Evolutionary conservation across 768 basidiomycete species (phyloP), one percentile per base, ranked within the genome.

Genomic region (Pulveroboletus frians): DNA sequence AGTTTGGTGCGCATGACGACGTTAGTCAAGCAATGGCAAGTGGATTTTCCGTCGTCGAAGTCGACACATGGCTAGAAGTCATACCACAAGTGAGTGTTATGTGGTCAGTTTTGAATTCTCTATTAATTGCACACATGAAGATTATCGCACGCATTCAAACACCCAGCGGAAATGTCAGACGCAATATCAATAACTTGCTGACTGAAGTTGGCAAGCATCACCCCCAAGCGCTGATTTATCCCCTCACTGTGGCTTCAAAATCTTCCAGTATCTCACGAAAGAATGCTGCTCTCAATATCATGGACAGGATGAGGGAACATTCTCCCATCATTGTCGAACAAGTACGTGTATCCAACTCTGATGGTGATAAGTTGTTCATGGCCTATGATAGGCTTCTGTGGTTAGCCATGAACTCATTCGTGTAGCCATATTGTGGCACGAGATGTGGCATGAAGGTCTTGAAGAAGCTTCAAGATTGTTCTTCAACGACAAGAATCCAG

Each of bases 121-220:
- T 17, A 34, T 49, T 36, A 34, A 46, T 18, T 21, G 8, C 30
- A 9, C 32, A 7, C 21, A 21, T 51, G 34, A 50, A 98, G 92
- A 95, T 99, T 55, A 98, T 99, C 61, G 96, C 96, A 35, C 86
- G 96, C 14, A 95, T 99, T 57, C 94, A 99, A 73, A 96, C 93
- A 0, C 93, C 95, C 0, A 88, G 87, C 57, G 70, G 73, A 15
- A 88, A 88, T 51, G 90, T 98, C 53, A 81, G 92, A 31, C 79
- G 85, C 55, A 90, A 93, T 52, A 95, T 99, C 64, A 85, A 92
- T 58, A 81, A 81, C 58, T 75, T 99, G 11, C 72, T 99, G 44
- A 86, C 81, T 11, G 92, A 94, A 60, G 90, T 99, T 53, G 96
- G 96, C 58, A 92, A 88, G 65, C 87, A 92, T 47, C 96, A 99